phyloP scores from a whole-genome alignment of 1,284 basidiomycete species.

The Termitomyces sp. region DNA sequence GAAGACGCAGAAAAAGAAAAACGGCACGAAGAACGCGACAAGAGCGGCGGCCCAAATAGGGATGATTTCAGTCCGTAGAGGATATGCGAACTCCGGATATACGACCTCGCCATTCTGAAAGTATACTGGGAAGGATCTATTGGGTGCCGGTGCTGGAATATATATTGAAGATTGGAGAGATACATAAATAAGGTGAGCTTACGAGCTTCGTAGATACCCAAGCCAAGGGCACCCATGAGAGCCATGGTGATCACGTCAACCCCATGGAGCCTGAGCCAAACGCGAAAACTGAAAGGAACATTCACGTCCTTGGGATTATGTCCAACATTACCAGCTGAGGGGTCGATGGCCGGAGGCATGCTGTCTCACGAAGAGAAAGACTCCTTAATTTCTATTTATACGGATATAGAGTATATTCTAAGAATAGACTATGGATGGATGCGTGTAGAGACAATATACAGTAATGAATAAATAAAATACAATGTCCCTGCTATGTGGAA shows the following conservation, averaged over 20 bases:
- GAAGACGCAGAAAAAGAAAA: constrained; percentile 46
- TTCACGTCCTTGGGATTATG: background rate
- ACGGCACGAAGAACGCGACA: constrained; percentile 50
- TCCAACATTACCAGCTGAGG: background rate
- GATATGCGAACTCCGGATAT: constrained; percentile 37
- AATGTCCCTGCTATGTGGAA: constrained; percentile 5
- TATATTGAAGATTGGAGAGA: background rate
- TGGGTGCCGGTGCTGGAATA: constrained; percentile 35
- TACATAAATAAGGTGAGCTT: constrained; percentile 11
- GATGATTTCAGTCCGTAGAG: constrained; percentile 46
- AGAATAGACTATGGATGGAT: constrained; percentile 5
- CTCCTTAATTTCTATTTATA: background rate
- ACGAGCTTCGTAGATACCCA: constrained; percentile 47
- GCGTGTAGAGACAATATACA: constrained; percentile 10
- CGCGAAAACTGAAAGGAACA: constrained; percentile 28
- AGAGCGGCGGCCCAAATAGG: constrained; percentile 51
- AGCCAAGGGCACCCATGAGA: constrained; percentile 39
- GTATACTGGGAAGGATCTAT: constrained; percentile 35
- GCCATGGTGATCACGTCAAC: constrained; percentile 45
- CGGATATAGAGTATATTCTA: background rate
- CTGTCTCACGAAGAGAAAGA: background rate
- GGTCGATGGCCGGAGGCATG: background rate
- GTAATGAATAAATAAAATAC: constrained; percentile 6
- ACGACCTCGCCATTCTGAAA: constrained; percentile 35
- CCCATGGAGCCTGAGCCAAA: constrained; percentile 40